phyloP scores from a whole-genome alignment of 2,329 filamentous ascomycete genomes.

The Arthrobotrys sphaeroides region DNA sequence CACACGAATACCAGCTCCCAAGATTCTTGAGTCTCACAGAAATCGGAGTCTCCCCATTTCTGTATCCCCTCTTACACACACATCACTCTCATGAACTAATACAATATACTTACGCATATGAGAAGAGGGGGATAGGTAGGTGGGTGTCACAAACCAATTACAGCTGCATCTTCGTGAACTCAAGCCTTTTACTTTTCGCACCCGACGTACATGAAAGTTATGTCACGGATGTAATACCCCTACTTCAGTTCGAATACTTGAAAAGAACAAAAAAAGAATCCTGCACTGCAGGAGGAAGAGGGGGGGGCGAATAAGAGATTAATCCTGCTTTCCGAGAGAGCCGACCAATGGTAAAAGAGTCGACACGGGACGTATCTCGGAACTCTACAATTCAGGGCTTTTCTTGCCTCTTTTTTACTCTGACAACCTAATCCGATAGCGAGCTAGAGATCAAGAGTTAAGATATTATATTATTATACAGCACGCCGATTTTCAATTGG shows the following conservation, averaged over 20 bases:
- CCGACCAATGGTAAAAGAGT: background rate
- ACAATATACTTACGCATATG: background rate
- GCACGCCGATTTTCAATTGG: too few relatives aligned
- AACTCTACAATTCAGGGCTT: slow-evolving; percentile 4
- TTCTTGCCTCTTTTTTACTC: background rate
- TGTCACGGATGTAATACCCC: background rate
- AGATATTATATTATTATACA: too few relatives aligned
- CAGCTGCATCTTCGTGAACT: slow-evolving; percentile 42
- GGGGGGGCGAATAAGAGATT: background rate
- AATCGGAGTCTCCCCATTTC: slow-evolving; percentile 5
- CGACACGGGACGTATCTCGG: background rate
- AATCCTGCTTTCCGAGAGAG: background rate
- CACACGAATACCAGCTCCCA: slow-evolving; percentile 11
- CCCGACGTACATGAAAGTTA: background rate
- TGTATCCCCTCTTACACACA: background rate
- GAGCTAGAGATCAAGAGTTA: background rate
- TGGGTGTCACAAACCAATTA: slow-evolving; percentile 36
- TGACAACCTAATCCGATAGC: background rate
- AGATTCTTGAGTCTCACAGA: slow-evolving; percentile 32
- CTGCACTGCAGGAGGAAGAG: background rate
- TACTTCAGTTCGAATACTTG: slow-evolving; percentile 7
- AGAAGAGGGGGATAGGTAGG: background rate
- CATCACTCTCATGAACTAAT: background rate
- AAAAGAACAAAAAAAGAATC: background rate
- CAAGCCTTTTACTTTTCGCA: slow-evolving; percentile 36